Base-by-base conservation (phyloP, 345 rosid genomes). In the Acer saccharum region DNA sequence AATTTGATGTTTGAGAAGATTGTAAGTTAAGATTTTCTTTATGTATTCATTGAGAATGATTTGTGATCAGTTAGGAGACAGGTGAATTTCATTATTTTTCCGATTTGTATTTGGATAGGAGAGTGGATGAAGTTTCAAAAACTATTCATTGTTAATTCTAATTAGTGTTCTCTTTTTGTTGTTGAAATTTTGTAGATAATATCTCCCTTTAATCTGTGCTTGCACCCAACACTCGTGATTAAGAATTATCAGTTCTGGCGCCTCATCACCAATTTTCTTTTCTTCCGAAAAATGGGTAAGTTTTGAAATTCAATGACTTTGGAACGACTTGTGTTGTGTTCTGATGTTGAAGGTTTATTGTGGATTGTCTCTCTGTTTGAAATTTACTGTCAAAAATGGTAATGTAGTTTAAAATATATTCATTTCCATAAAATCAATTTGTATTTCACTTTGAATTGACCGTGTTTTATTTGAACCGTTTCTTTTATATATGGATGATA, bases 241-340 rank as follows among this genome's bases (percentile, higher is more conserved):
- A 93, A 90, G 88, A 91, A 93, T 13, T 93, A 90, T 84, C 94
- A 97, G 78, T 85, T 91, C 82, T 97, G 99, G 99, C 98, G 99
- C 82, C 99, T 97, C 73, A 57, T 97, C 78, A 97, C 99, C 44
- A 97, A 97, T 83, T 97, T 97, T 87, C 81, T 97, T 69, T 97
- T 91, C 88, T 97, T 94, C 87, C 89, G 98, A 48, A 93, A 92
- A 84, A 92, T 94, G 98, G 98, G 99, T 89, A 87, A 81, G 62
- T 83, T 65, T 73, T 17, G 16, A 20, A 50, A 14, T 52, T 64
- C 11, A 7, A 44, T 35, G 23, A 12, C 21, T 66, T 65, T 9
- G 20, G 18, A 39, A 43, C 12, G 18, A 35, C 23, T 23, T 21
- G 54, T 12, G 29, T 65, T 12, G 4, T 23, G 20, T 20, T 62